Conservation (phyloP, 768 basidiomycete species). For the Auriscalpium microsporum region DNA sequence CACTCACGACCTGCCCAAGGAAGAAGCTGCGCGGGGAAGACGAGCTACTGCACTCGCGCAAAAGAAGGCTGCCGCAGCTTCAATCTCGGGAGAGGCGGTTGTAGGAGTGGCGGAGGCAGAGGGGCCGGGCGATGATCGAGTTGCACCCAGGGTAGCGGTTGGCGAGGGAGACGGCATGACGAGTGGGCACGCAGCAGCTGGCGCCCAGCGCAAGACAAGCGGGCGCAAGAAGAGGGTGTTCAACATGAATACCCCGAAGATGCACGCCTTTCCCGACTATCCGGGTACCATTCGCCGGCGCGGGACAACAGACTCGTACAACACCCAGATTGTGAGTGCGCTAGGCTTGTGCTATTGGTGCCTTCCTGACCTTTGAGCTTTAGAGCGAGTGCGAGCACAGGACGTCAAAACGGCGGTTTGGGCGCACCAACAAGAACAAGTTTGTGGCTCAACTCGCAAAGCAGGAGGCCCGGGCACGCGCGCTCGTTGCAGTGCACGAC, state of each 20-base stretch:
- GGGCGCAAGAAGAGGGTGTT: conserved; percentile 10
- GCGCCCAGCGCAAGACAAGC: too few species aligned
- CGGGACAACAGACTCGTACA: conserved; percentile 29
- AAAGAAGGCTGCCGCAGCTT: not conserved
- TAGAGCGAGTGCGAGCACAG: conserved; percentile 29
- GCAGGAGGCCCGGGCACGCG: conserved; percentile 13
- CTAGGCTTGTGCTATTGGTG: not conserved
- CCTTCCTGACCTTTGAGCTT: not conserved
- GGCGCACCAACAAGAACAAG: conserved; percentile 18
- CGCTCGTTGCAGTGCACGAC: not conserved
- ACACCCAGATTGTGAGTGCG: conserved; percentile 24
- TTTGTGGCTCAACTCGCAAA: conserved; percentile 16
- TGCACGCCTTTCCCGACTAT: conserved; percentile 30
- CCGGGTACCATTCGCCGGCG: conserved; percentile 15
- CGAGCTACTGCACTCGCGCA: too few species aligned
- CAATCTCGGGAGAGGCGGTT: too few species aligned
- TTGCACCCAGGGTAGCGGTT: too few species aligned
- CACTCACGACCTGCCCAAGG: conserved; percentile 9
- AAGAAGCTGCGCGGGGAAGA: not conserved
- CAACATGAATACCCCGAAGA: conserved; percentile 27
- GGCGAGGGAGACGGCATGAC: too few species aligned
- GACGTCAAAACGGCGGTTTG: conserved; percentile 22
- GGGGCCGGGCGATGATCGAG: too few species aligned
- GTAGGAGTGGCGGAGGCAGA: too few species aligned
- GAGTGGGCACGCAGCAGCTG: not conserved